Conservation (phyloP, 2,329 filamentous ascomycete genomes). For the Exophiala xenobiotica region DNA sequence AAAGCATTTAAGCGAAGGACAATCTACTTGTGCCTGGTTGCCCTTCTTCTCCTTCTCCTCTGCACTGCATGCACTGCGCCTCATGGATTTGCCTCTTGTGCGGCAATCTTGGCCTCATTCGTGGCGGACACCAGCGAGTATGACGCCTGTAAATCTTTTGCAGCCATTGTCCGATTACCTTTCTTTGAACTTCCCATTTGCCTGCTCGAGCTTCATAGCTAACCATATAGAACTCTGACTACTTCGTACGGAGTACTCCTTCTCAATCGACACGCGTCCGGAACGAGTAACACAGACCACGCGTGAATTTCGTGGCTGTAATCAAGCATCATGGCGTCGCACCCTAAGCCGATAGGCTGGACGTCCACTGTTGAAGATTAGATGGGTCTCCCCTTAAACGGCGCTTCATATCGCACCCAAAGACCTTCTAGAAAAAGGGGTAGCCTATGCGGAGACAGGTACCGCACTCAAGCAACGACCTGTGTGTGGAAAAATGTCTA, state of each 20-base stretch:
- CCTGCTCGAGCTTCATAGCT: too few relatives aligned
- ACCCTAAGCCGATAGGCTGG: constrained; percentile 22
- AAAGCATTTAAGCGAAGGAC: background rate
- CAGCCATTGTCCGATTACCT: too few relatives aligned
- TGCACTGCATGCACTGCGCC: constrained; percentile 4
- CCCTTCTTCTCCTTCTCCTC: background rate
- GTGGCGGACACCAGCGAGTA: background rate
- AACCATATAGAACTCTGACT: background rate
- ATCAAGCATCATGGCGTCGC: constrained; percentile 21
- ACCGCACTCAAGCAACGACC: too few relatives aligned
- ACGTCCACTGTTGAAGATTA: constrained; percentile 21
- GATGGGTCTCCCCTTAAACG: too few relatives aligned
- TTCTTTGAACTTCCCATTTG: too few relatives aligned
- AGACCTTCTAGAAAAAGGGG: constrained; percentile 6
- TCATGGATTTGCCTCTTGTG: background rate
- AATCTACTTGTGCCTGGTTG: background rate
- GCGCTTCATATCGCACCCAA: background rate
- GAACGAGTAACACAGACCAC: too few relatives aligned
- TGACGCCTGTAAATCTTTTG: background rate
- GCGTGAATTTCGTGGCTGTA: constrained; percentile 20
- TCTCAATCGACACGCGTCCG: constrained; percentile 7
- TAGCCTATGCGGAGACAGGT: too few relatives aligned
- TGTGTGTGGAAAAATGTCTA: background rate
- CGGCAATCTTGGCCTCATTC: background rate
- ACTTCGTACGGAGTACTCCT: background rate